A percentile compares a stretch with the other conserved stretches of the same genome.
phyloP scores from a whole-genome alignment of 805 yeast genomes.

The Lachancea quebecensis region DNA sequence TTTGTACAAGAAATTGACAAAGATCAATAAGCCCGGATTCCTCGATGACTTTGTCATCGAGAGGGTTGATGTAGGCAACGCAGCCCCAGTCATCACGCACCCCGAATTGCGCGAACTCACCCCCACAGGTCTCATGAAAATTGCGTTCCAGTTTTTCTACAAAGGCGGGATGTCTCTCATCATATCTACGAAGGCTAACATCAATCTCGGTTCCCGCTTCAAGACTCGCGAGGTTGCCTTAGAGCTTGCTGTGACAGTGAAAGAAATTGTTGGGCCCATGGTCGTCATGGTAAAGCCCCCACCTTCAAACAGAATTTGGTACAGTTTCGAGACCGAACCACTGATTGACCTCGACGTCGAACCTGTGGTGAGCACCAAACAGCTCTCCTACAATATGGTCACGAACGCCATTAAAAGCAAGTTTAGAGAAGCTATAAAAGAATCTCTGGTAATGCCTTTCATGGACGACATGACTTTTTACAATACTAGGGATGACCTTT shows the following conservation, averaged over 20 bases:
- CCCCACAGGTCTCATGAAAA: slow-evolving; percentile 70
- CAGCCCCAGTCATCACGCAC: slow-evolving; percentile 73
- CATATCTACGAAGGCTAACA: slow-evolving; percentile 70
- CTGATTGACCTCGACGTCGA: slow-evolving; percentile 67
- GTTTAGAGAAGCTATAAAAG: slow-evolving; percentile 70
- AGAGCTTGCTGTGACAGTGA: slow-evolving; percentile 60
- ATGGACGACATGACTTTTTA: slow-evolving; percentile 83
- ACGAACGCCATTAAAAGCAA: slow-evolving; percentile 74
- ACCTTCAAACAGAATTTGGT: slow-evolving; percentile 89
- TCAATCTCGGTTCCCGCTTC: slow-evolving; percentile 71
- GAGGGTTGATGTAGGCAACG: slow-evolving; percentile 64
- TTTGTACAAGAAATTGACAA: slow-evolving; percentile 64
- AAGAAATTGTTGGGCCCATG: slow-evolving; percentile 66
- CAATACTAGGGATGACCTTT: slow-evolving; percentile 59
- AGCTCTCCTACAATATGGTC: slow-evolving; percentile 67
- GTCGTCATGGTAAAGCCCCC: slow-evolving; percentile 73
- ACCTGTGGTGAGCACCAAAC: slow-evolving; percentile 85
- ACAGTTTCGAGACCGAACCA: slow-evolving; percentile 77
- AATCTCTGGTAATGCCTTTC: slow-evolving; percentile 74
- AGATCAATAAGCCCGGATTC: slow-evolving; percentile 82
- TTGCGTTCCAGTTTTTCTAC: slow-evolving; percentile 58
- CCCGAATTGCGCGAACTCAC: slow-evolving; percentile 63
- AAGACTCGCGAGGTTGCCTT: slow-evolving; percentile 70
- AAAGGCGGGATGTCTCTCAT: slow-evolving; percentile 71
- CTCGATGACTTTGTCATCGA: slow-evolving; percentile 74